phyloP scores from a whole-genome alignment of 805 yeast genomes.

The Saturnispora besseyi region DNA sequence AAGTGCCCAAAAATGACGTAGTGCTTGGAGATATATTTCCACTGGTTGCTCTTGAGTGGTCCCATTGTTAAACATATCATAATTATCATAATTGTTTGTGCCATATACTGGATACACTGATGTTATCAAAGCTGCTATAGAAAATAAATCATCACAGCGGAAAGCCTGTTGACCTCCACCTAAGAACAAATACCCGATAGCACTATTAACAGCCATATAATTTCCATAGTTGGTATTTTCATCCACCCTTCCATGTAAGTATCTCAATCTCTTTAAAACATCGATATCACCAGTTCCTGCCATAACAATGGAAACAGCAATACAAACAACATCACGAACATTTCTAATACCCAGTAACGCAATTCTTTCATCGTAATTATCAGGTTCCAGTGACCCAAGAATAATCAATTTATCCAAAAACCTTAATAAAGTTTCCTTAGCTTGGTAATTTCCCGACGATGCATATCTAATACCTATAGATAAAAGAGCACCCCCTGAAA shows the following conservation, averaged over 20 bases:
- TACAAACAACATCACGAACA: conserved; percentile 48
- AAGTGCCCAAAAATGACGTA: conserved; percentile 85
- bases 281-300: conserved; percentile 89
- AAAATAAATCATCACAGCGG: conserved; percentile 44
- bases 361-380: conserved; percentile 49
- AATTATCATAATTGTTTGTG: conserved; percentile 20
- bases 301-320: conserved; percentile 67
- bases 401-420: conserved; percentile 45
- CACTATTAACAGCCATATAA: conserved; percentile 69
- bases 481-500: conserved; percentile 65
- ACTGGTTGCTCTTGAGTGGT: conserved; percentile 14
- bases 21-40: conserved; percentile 64
- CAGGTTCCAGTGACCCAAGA: conserved; percentile 34
- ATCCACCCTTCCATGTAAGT: conserved; percentile 50
- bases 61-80: background rate
- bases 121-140: conserved; percentile 60
- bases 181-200: conserved; percentile 78
- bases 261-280: conserved; percentile 62
- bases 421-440: conserved; percentile 45
- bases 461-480: conserved; percentile 72
- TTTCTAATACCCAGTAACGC: conserved; percentile 45
- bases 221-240: conserved; percentile 47
- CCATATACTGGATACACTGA: conserved; percentile 75
- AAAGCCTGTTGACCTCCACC: conserved; percentile 93
- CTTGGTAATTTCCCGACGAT: conserved; percentile 49